Base-by-base conservation (phyloP, 768 basidiomycete genomes). In the Holtermanniella nyarrowii region DNA sequence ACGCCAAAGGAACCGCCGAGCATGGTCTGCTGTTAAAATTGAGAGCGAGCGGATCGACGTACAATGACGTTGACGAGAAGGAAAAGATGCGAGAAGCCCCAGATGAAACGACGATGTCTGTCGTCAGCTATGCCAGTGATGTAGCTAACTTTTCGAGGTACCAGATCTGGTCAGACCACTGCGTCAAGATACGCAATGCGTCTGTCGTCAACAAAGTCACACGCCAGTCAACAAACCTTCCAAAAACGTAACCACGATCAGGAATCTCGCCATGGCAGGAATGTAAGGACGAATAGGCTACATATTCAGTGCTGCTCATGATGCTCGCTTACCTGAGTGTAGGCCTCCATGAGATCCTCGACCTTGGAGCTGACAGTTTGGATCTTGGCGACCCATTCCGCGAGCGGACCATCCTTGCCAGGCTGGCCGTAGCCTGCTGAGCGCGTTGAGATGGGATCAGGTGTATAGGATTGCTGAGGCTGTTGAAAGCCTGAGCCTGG, bases 111-210 rank as follows among this genome's bases (percentile, higher is more conserved):
- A 69, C 95, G 81, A 73, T 97, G 88, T 74, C 93, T 97, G 61
- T 31, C 26, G 11, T 12, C 21, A 46, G 24, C 0, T 24, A 11
- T 26, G 22, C n/a, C 18, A 2, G 37, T 27, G 23, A 4, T 23
- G 44, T 43, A 37, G 76, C 88, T 65, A 57, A 95, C 93, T 82
- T 83, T 72, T 96, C 88, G 64, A 99, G 77, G 73, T 96, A 99
- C 88, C 93, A 99, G 49, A 95, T 80, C 74, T 99, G 95, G 76
- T 99, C 95, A 44, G 80, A 71, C 89, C 90, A 97, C 71, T 97
- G 93, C 2, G 89, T 87, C 54, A 87, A 49, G 66, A 97, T 97
- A 58, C 95, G 77, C 65, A 93, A 73, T 7, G 95, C 88, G 69
- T 99, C 95, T 67, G 26, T 20, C 1, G 18, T 58, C 44, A 54